These are phyloP conservation scores for Bothriochloa decipiens DNA, from an alignment of 176 grass and related monocot genomes.

Conservation along the genomic window DNA sequence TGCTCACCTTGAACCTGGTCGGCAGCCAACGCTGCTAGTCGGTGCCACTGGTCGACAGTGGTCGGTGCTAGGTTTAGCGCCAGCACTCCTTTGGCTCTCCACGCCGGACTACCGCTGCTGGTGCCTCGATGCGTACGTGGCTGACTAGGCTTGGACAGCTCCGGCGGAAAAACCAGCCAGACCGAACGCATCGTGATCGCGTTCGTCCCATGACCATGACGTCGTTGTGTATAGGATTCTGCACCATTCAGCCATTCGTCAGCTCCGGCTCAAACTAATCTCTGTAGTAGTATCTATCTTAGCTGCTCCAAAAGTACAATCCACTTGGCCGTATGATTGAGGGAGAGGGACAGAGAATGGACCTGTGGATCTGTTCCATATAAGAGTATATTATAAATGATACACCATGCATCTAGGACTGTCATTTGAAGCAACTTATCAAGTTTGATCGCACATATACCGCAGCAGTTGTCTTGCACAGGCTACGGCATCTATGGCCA, in stretches of 20 bases:
- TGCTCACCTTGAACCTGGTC: no score
- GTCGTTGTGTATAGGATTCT: not conserved
- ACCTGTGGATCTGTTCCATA: not conserved
- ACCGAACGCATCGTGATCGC: not conserved
- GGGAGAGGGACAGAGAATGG: not conserved
- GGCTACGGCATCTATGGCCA: no score
- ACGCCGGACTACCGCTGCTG: constrained; percentile 67
- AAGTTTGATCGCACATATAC: no score
- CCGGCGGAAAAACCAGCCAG: not conserved
- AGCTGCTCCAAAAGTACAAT: not conserved
- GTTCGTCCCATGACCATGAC: not conserved
- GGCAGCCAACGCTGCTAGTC: no score
- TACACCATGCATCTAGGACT: no score
- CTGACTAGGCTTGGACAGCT: not conserved
- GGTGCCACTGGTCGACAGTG: no score
- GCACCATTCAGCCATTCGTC: not conserved
- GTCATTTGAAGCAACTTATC: no score
- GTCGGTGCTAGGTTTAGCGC: no score
- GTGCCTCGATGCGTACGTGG: constrained; percentile 58
- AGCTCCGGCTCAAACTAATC: no score
- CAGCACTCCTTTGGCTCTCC: constrained; percentile 55
- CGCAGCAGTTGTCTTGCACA: no score
- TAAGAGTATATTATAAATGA: not conserved
- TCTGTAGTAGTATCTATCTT: no score
- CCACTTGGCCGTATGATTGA: not conserved